These are phyloP conservation scores for Lipomyces spencermartinsiae DNA, from an alignment of 805 yeast genomes.

Conservation along the genomic window DNA sequence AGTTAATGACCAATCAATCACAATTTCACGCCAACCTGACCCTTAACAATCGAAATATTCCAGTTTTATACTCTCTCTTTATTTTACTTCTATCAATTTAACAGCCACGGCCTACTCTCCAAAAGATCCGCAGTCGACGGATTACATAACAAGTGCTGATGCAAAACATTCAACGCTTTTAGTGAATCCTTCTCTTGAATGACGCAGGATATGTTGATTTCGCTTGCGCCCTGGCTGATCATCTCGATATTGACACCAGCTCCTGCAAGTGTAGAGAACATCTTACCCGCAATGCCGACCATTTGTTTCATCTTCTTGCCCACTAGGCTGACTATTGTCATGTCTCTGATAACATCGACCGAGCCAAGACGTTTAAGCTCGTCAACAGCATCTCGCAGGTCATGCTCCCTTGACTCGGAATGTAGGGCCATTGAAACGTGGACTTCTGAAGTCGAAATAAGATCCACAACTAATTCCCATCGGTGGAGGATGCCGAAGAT, in stretches of 20 bases:
- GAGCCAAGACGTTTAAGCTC: constrained; percentile 83
- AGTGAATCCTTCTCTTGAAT: constrained; percentile 81
- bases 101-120: constrained; percentile 36
- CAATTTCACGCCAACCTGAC: not conserved
- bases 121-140: constrained; percentile 25
- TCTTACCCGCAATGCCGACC: constrained; percentile 95
- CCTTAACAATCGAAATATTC: not conserved
- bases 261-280: constrained; percentile 93
- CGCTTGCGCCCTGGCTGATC: constrained; percentile 99
- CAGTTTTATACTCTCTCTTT: not conserved
- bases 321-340: constrained; percentile 92
- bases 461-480: constrained; percentile 86
- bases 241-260: constrained; percentile 93
- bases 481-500: constrained; percentile 86
- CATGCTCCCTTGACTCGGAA: constrained; percentile 56
- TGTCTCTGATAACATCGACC: constrained; percentile 83
- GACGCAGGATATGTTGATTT: constrained; percentile 95
- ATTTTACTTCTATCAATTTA: constrained; percentile 7
- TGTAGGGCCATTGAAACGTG: constrained; percentile 98
- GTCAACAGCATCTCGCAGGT: constrained; percentile 71
- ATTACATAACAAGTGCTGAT: constrained; percentile 64
- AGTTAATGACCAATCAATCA: not conserved
- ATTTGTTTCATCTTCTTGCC: constrained; percentile 97
- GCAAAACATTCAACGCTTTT: constrained; percentile 85
- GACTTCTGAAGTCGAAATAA: constrained; percentile 96